phyloP scores from a whole-genome alignment of 1,284 basidiomycete species.

The Pseudozyma sp. region DNA sequence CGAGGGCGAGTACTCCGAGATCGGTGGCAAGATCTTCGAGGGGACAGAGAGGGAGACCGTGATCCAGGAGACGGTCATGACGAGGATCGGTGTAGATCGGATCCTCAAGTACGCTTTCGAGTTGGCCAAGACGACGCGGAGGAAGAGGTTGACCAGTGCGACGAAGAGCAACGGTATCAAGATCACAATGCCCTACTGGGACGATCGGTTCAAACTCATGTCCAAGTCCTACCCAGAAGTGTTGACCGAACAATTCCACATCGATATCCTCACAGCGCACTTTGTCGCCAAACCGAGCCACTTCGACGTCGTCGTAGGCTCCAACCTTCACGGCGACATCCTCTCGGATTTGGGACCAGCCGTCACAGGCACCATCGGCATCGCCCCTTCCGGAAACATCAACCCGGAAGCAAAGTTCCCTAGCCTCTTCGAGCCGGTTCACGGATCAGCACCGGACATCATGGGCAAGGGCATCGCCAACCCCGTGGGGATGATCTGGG shows the following conservation, averaged over 20 bases:
- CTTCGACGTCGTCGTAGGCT: constrained; percentile 74
- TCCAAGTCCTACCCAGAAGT: constrained; percentile 74
- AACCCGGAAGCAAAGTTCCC: constrained; percentile 72
- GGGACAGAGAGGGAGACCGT: constrained; percentile 69
- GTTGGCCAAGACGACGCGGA: constrained; percentile 72
- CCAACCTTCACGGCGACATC: constrained; percentile 74
- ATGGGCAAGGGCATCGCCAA: constrained; percentile 63
- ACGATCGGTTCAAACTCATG: constrained; percentile 71
- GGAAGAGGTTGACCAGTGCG: constrained; percentile 73
- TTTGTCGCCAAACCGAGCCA: constrained; percentile 73
- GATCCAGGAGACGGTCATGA: constrained; percentile 72
- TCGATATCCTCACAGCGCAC: constrained; percentile 72
- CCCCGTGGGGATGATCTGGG: constrained; percentile 73
- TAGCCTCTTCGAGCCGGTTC: constrained; percentile 71
- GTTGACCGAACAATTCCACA: constrained; percentile 64
- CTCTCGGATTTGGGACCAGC: constrained; percentile 74
- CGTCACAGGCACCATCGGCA: constrained; percentile 74
- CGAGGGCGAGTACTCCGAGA: constrained; percentile 74
- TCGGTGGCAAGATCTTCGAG: constrained; percentile 71
- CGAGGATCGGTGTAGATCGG: constrained; percentile 72
- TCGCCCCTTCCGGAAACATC: constrained; percentile 74
- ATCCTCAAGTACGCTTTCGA: constrained; percentile 74
- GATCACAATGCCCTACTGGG: constrained; percentile 67
- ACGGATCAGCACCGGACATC: constrained; percentile 42
- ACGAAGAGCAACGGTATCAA: constrained; percentile 68